phyloP scores from a whole-genome alignment of 306 rosid species.

The Quercus gilva region DNA sequence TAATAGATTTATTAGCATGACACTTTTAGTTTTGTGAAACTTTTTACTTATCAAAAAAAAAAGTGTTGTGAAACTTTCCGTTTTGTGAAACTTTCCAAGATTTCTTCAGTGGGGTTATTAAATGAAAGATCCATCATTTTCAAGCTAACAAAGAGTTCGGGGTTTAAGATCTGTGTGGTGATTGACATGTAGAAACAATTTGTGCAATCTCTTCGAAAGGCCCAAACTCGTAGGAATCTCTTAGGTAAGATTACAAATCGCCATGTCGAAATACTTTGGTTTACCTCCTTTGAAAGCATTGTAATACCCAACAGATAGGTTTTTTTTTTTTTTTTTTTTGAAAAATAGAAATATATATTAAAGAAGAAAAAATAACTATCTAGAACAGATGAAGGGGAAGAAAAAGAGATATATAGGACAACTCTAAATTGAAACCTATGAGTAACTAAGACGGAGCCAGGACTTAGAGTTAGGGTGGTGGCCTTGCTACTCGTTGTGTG shows the following conservation, averaged over 20 bases:
- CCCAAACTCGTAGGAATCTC: conserved; percentile 57
- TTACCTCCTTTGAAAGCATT: conserved; percentile 67
- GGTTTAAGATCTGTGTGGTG: conserved; percentile 64
- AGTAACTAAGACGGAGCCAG: no score
- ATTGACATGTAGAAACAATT: conserved; percentile 62
- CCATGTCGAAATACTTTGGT: conserved; percentile 65
- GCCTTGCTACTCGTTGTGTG: no score
- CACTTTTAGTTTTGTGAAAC: conserved; percentile 46
- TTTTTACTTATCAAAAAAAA: not conserved
- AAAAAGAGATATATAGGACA: no score
- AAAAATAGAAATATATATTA: no score
- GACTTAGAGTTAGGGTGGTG: no score
- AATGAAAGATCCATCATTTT: conserved; percentile 62
- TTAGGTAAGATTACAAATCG: conserved; percentile 56
- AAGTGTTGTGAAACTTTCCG: conserved; percentile 25
- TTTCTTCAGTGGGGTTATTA: conserved; percentile 61
- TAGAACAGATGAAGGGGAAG: no score
- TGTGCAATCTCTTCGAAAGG: conserved; percentile 32
- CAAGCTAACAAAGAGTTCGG: conserved; percentile 56
- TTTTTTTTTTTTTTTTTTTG: no score
- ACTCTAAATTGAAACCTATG: no score
- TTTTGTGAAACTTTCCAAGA: conserved; percentile 47
- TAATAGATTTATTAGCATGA: conserved; percentile 57
- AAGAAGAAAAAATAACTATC: no score
- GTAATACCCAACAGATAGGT: conserved; percentile 51